Conservation (phyloP, 2,329 filamentous ascomycete species). For the Colletotrichum musicola region DNA sequence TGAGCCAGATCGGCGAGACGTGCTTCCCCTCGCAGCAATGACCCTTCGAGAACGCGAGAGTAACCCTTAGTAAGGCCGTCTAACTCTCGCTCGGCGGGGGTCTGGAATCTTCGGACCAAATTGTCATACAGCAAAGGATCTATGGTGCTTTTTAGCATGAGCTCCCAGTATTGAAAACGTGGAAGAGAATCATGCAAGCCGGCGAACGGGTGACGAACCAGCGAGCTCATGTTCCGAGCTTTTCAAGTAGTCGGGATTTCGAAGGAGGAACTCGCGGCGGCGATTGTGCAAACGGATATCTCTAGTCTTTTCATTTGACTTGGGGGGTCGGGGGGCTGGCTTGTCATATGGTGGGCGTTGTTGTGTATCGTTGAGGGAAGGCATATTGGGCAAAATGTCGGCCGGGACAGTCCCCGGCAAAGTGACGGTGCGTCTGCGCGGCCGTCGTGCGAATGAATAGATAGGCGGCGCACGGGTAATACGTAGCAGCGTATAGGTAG, state of each 20-base stretch:
- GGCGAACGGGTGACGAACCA: slow-evolving; percentile 50
- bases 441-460: no score
- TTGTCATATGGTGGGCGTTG: slow-evolving; percentile 43
- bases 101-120: slow-evolving; percentile 82
- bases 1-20: slow-evolving; percentile 70
- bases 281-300: slow-evolving; percentile 78
- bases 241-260: slow-evolving; percentile 79
- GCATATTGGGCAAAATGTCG: slow-evolving; percentile 3
- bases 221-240: slow-evolving; percentile 68
- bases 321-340: slow-evolving; percentile 59
- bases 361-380: slow-evolving; percentile 4
- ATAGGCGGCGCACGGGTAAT: no score
- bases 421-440: no score
- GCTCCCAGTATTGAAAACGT: no score
- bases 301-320: slow-evolving; percentile 54
- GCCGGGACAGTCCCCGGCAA: no score
- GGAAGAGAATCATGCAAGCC: no score
- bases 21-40: slow-evolving; percentile 81
- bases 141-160: slow-evolving; percentile 41
- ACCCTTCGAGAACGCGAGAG: slow-evolving; percentile 81
- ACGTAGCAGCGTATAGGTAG: no score
- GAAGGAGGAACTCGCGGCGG: slow-evolving; percentile 80
- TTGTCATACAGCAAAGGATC: slow-evolving; percentile 88
- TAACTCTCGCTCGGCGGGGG: slow-evolving; percentile 76
- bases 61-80: slow-evolving; percentile 83